A percentile compares a stretch with the other conserved stretches of the same genome.
Evolutionary conservation across 805 yeast species (phyloP).

Genomic region (Candida silvicultrix): DNA sequence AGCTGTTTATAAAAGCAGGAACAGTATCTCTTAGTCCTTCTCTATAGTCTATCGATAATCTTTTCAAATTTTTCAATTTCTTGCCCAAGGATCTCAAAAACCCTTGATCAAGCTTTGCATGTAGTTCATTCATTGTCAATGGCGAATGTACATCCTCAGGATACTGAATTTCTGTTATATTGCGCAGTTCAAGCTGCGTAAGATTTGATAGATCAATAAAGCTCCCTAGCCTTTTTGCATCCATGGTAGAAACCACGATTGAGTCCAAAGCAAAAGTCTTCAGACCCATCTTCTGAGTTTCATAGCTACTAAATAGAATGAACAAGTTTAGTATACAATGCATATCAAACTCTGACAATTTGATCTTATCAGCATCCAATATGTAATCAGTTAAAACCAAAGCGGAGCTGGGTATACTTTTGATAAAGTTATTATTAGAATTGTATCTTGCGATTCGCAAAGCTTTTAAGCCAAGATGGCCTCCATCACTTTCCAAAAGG

Average conservation of each 20-base stretch:
- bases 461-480: slow-evolving; percentile 5
- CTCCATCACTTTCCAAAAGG: slow-evolving; percentile 6
- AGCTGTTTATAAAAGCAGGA: slow-evolving; percentile 25
- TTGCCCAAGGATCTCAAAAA: slow-evolving; percentile 24
- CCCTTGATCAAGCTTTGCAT: slow-evolving; percentile 13
- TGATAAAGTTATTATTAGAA: slow-evolving; percentile 9
- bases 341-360: slow-evolving; percentile 13
- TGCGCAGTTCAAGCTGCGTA: slow-evolving; percentile 25
- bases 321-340: slow-evolving; percentile 7
- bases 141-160: slow-evolving; percentile 9
- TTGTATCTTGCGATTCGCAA: slow-evolving; percentile 12
- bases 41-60: slow-evolving; percentile 32
- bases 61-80: slow-evolving; percentile 20
- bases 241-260: slow-evolving; percentile 8
- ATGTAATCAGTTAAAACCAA: slow-evolving; percentile 16
- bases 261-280: slow-evolving; percentile 11
- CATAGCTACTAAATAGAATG: slow-evolving; percentile 5
- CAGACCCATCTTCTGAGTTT: slow-evolving; percentile 3
- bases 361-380: slow-evolving; percentile 9
- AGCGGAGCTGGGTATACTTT: slow-evolving; percentile 9
- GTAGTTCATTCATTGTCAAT: slow-evolving; percentile 9
- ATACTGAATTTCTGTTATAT: slow-evolving; percentile 30
- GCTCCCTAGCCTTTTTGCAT: slow-evolving; percentile 7
- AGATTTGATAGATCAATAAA: slow-evolving; percentile 13
- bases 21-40: slow-evolving; percentile 37